Percentiles rank a stretch among this genome's conserved stretches.
phyloP scores from a whole-genome alignment of 2,329 filamentous ascomycete species.

The Diplocarpon rosae region DNA sequence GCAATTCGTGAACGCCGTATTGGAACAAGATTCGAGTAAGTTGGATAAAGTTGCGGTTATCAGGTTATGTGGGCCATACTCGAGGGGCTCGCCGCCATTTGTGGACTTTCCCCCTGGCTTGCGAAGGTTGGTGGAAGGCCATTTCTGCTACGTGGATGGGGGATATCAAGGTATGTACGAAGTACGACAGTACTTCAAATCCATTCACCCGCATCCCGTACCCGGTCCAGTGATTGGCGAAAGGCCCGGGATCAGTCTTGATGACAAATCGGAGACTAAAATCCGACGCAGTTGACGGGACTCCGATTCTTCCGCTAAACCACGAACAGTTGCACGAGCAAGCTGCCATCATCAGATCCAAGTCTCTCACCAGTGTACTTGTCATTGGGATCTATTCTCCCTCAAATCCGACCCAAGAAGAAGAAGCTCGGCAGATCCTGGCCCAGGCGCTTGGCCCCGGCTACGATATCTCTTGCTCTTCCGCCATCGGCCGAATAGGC shows the following conservation, averaged over 20 bases:
- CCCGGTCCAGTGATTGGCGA: too few relatives aligned
- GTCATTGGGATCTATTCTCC: constrained; percentile 48
- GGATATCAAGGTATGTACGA: constrained; percentile 22
- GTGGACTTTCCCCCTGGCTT: constrained; percentile 37
- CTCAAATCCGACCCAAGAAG: constrained; percentile 44
- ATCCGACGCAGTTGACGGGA: constrained; percentile 19
- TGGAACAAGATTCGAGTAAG: constrained; percentile 37
- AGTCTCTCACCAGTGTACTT: constrained; percentile 35
- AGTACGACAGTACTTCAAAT: not conserved
- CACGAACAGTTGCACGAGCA: constrained; percentile 22
- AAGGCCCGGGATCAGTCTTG: not conserved
- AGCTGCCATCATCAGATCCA: constrained; percentile 23
- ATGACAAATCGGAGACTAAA: not conserved
- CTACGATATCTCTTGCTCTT: constrained; percentile 39
- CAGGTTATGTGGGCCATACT: constrained; percentile 37
- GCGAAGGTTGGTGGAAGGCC: constrained; percentile 35
- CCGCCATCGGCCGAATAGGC: constrained; percentile 36
- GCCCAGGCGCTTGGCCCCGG: constrained; percentile 27
- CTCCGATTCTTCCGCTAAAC: constrained; percentile 16
- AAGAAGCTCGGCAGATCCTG: constrained; percentile 37
- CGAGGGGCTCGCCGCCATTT: constrained; percentile 38
- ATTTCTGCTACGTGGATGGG: constrained; percentile 38
- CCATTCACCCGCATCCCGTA: too few relatives aligned
- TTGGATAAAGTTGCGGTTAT: constrained; percentile 41
- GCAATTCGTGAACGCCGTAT: constrained; percentile 41